Evolutionary conservation across 2,329 filamentous ascomycete genomes (phyloP), one percentile per base, ranked within the genome.

Genomic region (Nectriaceae sp.): DNA sequence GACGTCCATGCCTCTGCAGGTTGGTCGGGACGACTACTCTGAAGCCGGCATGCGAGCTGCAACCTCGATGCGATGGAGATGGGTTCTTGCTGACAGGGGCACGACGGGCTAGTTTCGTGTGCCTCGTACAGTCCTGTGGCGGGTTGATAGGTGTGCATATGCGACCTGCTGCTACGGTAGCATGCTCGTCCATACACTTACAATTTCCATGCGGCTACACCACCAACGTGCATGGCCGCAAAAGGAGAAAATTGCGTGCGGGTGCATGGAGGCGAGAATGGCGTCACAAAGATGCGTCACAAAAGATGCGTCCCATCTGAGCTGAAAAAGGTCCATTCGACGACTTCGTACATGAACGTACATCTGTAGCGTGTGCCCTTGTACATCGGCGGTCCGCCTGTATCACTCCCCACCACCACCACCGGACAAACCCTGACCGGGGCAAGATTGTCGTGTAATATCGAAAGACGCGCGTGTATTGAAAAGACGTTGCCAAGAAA

Each of bases 241-340:
- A n/a, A n/a, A n/a, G n/a, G n/a, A n/a, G n/a, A n/a, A n/a, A 11
- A 16, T 11, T 37, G 16, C 10, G 33, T 37, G 11, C 33, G 15
- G 6, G 33, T 37, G 16, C 16, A 37, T 40, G 53, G 48, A 50
- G 50, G 46, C 46, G 48, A 40, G 39, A 50, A 46, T 55, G 50
- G 47, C 48, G 57, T 61, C 50, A 56, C 46, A 42, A 42, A 42
- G 52, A 42, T 44, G 39, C 41, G 54, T 56, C 47, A 50, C 40
- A n/a, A n/a, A 31, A 54, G 51, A 44, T 43, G 39, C 40, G 55
- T 54, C 49, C 55, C 42, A 33, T 54, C 54, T 31, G 46, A 58
- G 56, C 58, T 61, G 58, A 60, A 59, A 49, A 44, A 41, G 29
- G 41, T 24, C 24, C 31, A 18, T 40, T 16, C 42, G 31, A 41